Evolutionary conservation across 345 rosid species (phyloP), one percentile per base, ranked within the genome.

Genomic region (Kernera saxatilis): DNA sequence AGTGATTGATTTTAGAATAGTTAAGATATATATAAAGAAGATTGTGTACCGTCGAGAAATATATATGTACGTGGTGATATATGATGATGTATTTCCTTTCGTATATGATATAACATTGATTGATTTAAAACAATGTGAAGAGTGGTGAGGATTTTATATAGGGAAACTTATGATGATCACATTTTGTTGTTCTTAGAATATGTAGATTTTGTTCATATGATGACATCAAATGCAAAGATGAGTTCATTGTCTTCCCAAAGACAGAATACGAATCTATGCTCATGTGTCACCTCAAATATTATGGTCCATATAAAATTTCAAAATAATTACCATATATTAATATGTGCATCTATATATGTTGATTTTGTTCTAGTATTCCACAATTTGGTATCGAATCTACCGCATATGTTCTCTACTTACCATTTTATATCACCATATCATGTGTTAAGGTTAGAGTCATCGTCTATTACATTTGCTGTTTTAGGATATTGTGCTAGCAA

Each of bases 181-280:
- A 64, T 46, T 64, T 55, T 64, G 9, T 55, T 73, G 65, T 65
- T 55, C 48, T 8, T 27, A 35, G 57, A 67, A 75, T 75, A 40
- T 41, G 27, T 29, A 33, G 41, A 52, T 60, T 43, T 23, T 68
- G 74, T 75, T 68, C 57, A 68, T 41, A 68, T 68, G 74, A 54
- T 75, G 78, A 75, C 78, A 75, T 75, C 57, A 68, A 75, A 68
- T 61, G 74, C 57, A 68, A 68, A 19, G 46, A 75, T 75, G 78
- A 51, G 74, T 75, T 75, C 78, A 75, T 60, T 68, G 64, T 68
- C 61, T 68, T 75, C 32, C 50, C 19, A 68, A 68, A 51, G 12
- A 25, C 52, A 52, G 78, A 75, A 68, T 68, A 32, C 6, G 78
- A 75, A 75, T 75, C 57, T 67, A 50, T 59, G 49, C 46, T 32